Base-by-base conservation (phyloP, 2,329 filamentous ascomycete genomes). In the Trichophyton verrucosum region DNA sequence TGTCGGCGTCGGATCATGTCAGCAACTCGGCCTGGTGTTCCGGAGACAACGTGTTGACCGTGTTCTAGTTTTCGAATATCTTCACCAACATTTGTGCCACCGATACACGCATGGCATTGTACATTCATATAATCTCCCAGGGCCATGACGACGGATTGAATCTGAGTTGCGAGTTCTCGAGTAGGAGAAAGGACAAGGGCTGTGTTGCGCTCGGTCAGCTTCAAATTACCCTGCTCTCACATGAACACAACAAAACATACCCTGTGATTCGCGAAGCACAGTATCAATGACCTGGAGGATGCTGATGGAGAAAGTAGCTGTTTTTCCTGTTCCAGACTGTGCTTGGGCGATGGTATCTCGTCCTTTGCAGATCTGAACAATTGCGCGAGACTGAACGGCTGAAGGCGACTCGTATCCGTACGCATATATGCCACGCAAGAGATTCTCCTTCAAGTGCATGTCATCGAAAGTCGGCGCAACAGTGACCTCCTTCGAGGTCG, bases 51-150 rank as follows among this genome's bases (percentile, higher is more conserved):
- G 80, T 97, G 94, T 70, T 91, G 92, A 66, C 94, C 95, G 64
- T 96, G 91, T 77, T 91, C 85, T 66, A 99, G 89, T 70, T 91
- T 89, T 83, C 94, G 95, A 87, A 97, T 97, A 81, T 97, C 94
- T 66, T 99, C 95, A 76, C 94, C 89, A 69, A 99, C 91, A 76
- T 88, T 94, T 77, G 94, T 99, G 72, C 95, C 94, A 78, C 94
- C 94, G 79, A 99, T 97, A 81, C 94, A 99, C 75, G 94, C 94
- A 77, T 99, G 94, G 85, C 92, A 96, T 80, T 96, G 89, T 70
- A 99, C 85, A 80, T 89, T 94, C 94, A 99, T 97, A 84, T 96
- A 99, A 80, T 99, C 94, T 76, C 94, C 94, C 66, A 99, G 95
- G 74, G 94, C 94, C 73, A 97, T 86, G 67, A 99, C 91, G 73